phyloP scores from a whole-genome alignment of 257 asterid genomes.

The Prunella vulgaris region DNA sequence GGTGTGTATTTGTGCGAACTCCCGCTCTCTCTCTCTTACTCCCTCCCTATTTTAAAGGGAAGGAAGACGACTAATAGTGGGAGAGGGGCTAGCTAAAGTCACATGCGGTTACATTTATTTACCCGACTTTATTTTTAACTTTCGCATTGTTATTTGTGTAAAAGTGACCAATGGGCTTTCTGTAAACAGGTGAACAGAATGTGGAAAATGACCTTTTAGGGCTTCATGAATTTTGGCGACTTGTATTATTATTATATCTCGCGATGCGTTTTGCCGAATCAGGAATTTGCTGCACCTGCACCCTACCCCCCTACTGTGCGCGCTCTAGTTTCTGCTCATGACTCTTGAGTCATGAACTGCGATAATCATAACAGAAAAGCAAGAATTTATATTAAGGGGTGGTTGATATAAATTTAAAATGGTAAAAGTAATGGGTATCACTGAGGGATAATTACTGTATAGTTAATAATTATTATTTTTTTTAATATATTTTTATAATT shows the following conservation, averaged over 20 bases:
- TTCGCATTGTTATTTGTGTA: background rate
- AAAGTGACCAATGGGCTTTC: slow-evolving; percentile 4
- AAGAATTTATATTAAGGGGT: too few relatives aligned
- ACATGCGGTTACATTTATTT: slow-evolving; percentile 11
- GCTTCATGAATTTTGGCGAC: slow-evolving; percentile 4
- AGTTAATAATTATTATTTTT: too few relatives aligned
- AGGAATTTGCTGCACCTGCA: slow-evolving; percentile 19
- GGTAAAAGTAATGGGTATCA: too few relatives aligned
- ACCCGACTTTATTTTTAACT: too few relatives aligned
- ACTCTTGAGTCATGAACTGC: too few relatives aligned
- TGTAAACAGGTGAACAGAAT: background rate
- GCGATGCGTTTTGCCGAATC: slow-evolving; percentile 15
- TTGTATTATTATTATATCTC: background rate
- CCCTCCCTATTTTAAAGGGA: slow-evolving; percentile 31
- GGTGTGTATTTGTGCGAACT: slow-evolving; percentile 28
- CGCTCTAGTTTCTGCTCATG: too few relatives aligned
- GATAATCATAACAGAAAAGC: too few relatives aligned
- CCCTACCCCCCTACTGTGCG: background rate
- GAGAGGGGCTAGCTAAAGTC: slow-evolving; percentile 24
- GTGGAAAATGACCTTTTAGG: background rate
- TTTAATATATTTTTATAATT: too few relatives aligned
- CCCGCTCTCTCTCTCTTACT: slow-evolving; percentile 50
- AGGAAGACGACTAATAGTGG: slow-evolving; percentile 11
- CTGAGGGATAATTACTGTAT: too few relatives aligned
- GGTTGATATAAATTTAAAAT: too few relatives aligned